These are phyloP conservation scores for Yamadazyma jaroonii DNA, from an alignment of 1,139 yeast genomes.

Conservation along the genomic window DNA sequence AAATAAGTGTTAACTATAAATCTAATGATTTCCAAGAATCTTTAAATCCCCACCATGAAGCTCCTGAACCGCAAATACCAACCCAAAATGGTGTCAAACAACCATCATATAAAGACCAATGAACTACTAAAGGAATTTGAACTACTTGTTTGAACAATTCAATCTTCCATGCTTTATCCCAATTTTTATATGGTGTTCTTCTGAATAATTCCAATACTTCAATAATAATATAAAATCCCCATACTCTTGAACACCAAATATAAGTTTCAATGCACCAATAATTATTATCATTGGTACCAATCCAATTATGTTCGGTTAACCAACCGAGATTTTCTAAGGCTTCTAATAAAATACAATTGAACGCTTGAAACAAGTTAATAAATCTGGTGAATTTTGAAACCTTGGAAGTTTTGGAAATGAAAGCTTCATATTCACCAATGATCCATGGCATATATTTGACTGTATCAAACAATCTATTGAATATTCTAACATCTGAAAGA, in stretches of 20 bases:
- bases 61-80: constrained; percentile 46
- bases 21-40: constrained; percentile 40
- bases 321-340: constrained; percentile 58
- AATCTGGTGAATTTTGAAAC: constrained; percentile 32
- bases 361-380: constrained; percentile 38
- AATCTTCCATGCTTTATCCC: constrained; percentile 39
- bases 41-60: constrained; percentile 46
- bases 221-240: constrained; percentile 52
- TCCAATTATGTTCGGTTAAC: constrained; percentile 56
- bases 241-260: constrained; percentile 52
- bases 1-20: constrained; percentile 14
- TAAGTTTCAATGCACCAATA: constrained; percentile 46
- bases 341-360: constrained; percentile 46
- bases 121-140: constrained; percentile 55
- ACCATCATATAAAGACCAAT: constrained; percentile 57
- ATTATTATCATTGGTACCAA: constrained; percentile 41
- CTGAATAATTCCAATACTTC: constrained; percentile 46
- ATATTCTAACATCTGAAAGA: constrained; percentile 51
- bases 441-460: constrained; percentile 52
- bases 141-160: constrained; percentile 37
- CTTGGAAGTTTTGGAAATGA: constrained; percentile 18
- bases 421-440: constrained; percentile 35
- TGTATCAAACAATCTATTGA: constrained; percentile 51
- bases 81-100: constrained; percentile 54
- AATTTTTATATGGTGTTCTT: constrained; percentile 36